These are phyloP conservation scores for Yamadazyma siamensis DNA, from an alignment of 1,139 yeast genomes.

Conservation along the genomic window DNA sequence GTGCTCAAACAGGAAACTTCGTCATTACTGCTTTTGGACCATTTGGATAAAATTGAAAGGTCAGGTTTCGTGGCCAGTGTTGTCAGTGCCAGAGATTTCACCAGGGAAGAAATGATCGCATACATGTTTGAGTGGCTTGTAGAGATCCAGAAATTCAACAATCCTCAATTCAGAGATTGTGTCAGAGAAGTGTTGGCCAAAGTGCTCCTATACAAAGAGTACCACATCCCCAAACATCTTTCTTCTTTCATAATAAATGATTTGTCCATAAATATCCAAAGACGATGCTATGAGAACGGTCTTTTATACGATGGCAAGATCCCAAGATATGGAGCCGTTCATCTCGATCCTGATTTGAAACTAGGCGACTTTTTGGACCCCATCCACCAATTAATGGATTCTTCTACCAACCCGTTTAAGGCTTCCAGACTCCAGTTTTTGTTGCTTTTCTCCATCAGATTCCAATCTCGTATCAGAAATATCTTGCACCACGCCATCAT, in stretches of 20 bases:
- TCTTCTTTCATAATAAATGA: slow-evolving; percentile 20
- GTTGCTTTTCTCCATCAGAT: slow-evolving; percentile 54
- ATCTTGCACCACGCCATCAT: slow-evolving; percentile 45
- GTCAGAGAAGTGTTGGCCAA: slow-evolving; percentile 22
- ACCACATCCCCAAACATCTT: slow-evolving; percentile 22
- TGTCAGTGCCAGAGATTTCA: slow-evolving; percentile 43
- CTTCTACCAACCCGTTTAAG: slow-evolving; percentile 9
- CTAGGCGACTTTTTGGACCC: slow-evolving; percentile 14
- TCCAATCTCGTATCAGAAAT: slow-evolving; percentile 48
- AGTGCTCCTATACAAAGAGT: slow-evolving; percentile 28
- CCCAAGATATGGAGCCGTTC: slow-evolving; percentile 20
- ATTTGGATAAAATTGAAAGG: slow-evolving; percentile 35
- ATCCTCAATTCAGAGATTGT: slow-evolving; percentile 22
- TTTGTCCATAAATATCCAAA: slow-evolving; percentile 14
- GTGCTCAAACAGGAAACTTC: slow-evolving; percentile 20
- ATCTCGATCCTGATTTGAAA: slow-evolving; percentile 12
- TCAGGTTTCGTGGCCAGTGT: slow-evolving; percentile 59
- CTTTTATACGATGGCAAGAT: slow-evolving; percentile 26
- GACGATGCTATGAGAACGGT: slow-evolving; percentile 30
- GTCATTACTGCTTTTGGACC: slow-evolving; percentile 18
- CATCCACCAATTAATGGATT: slow-evolving; percentile 12
- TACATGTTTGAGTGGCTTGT: slow-evolving; percentile 49
- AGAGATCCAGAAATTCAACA: slow-evolving; percentile 31
- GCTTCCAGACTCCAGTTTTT: slow-evolving; percentile 52
- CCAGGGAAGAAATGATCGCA: slow-evolving; percentile 45